Conservation (phyloP, 2,329 filamentous ascomycete species). For the Cephalotrichum gorgonifer region DNA sequence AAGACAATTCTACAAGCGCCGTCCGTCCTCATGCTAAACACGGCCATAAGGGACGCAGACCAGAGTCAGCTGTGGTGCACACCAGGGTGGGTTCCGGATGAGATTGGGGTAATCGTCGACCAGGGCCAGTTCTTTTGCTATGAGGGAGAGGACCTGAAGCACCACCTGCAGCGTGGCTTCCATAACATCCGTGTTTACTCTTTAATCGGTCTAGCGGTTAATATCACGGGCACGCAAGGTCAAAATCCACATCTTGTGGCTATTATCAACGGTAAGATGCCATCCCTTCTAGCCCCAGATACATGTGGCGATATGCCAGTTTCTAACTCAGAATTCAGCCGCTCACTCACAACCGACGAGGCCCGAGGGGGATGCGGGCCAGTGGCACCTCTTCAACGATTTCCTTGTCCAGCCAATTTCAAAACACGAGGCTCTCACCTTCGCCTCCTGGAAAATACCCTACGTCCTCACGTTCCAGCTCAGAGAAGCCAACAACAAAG, state of each 20-base stretch:
- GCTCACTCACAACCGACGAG: conserved; percentile 13
- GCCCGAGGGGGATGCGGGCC: conserved; percentile 45
- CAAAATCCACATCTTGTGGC: conserved; percentile 87
- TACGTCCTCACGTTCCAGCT: conserved; percentile 80
- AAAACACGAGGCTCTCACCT: conserved; percentile 75
- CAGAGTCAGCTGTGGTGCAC: conserved; percentile 77
- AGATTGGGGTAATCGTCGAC: conserved; percentile 86
- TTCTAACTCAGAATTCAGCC: conserved; percentile 3
- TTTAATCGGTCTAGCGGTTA: conserved; percentile 77
- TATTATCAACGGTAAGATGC: conserved; percentile 69
- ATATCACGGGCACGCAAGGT: conserved; percentile 55
- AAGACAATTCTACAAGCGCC: conserved; percentile 79
- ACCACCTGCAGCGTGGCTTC: conserved; percentile 67
- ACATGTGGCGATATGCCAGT: background rate
- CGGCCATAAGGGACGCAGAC: conserved; percentile 60
- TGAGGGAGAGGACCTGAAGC: conserved; percentile 78
- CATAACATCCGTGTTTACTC: conserved; percentile 85
- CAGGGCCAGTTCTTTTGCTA: conserved; percentile 91
- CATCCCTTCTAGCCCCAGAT: background rate
- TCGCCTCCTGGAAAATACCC: conserved; percentile 86
- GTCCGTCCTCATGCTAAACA: conserved; percentile 80
- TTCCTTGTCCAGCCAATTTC: conserved; percentile 79
- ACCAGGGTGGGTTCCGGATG: conserved; percentile 83
- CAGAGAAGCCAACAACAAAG: conserved; percentile 67
- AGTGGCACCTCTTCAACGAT: conserved; percentile 97